Percentiles rank a stretch among this genome's conserved stretches.
These are phyloP conservation scores for Suhomyces maxii DNA, from an alignment of 1,139 yeast genomes.

Conservation along the genomic window DNA sequence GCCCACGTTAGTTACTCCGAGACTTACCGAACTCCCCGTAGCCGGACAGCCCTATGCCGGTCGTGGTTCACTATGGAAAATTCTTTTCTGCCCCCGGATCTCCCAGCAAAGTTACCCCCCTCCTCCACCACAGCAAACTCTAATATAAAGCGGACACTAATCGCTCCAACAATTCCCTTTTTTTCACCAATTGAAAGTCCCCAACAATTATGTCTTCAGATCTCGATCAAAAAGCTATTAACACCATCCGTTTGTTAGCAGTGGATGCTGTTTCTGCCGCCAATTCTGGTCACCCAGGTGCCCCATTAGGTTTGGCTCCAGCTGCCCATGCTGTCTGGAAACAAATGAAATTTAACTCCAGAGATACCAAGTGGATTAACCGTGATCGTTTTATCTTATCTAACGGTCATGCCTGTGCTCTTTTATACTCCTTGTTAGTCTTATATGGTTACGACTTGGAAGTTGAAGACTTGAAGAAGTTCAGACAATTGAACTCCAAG, in stretches of 20 bases:
- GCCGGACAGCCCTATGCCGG: neutral
- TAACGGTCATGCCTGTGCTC: slow-evolving; percentile 96
- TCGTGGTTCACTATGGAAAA: neutral
- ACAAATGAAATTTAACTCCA: slow-evolving; percentile 84
- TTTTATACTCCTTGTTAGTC: slow-evolving; percentile 83
- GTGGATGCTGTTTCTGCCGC: slow-evolving; percentile 88
- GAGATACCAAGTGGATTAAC: slow-evolving; percentile 89
- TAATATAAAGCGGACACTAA: slow-evolving; percentile 3
- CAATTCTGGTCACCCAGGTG: slow-evolving; percentile 99
- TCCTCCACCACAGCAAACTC: slow-evolving; percentile 8
- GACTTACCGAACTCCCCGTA: neutral
- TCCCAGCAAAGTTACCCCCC: slow-evolving; percentile 1
- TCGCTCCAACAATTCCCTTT: neutral
- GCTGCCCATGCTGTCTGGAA: slow-evolving; percentile 70
- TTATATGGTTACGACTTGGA: slow-evolving; percentile 81
- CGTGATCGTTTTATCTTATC: slow-evolving; percentile 95
- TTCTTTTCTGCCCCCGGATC: slow-evolving; percentile 9
- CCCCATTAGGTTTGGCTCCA: slow-evolving; percentile 96
- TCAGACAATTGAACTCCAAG: slow-evolving; percentile 88
- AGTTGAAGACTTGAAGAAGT: slow-evolving; percentile 83
- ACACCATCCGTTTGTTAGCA: slow-evolving; percentile 88
- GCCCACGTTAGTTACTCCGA: neutral
- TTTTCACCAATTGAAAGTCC: slow-evolving; percentile 2
- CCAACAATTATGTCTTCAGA: slow-evolving; percentile 25
- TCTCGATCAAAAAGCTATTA: slow-evolving; percentile 74